A percentile compares a stretch with the other conserved stretches of the same genome.
Evolutionary conservation across 306 rosid species (phyloP).

Genomic region (Sesbania bispinosa): DNA sequence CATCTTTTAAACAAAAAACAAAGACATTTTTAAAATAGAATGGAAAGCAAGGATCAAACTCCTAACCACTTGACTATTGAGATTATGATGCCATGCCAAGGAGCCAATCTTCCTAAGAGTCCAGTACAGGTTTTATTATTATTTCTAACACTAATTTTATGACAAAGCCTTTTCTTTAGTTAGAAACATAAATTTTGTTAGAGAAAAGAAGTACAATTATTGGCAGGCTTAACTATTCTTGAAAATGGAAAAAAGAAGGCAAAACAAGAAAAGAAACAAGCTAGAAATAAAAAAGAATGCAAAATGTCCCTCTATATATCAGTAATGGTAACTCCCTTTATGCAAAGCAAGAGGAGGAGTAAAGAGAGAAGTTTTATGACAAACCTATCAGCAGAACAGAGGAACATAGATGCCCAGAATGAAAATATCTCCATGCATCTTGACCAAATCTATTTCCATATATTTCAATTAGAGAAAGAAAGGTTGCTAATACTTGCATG

Average conservation of each 20-base stretch:
- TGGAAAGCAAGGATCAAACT: neutral
- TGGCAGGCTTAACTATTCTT: constrained; percentile 2
- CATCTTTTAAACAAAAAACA: neutral
- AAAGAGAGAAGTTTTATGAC: constrained; percentile 24
- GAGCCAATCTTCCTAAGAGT: neutral
- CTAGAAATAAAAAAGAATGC: constrained; percentile 2
- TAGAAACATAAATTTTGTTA: neutral
- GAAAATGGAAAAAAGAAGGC: neutral
- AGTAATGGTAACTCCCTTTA: constrained; percentile 4
- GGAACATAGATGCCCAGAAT: constrained; percentile 46
- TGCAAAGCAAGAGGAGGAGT: neutral
- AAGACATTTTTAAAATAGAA: neutral
- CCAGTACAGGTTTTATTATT: neutral
- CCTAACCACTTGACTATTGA: neutral
- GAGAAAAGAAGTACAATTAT: neutral
- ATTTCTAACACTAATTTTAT: neutral
- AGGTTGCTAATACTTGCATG: constrained; percentile 51
- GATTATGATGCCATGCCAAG: neutral
- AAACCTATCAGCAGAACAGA: constrained; percentile 43
- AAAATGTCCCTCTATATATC: neutral
- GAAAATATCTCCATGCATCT: constrained; percentile 51
- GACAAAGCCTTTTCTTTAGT: neutral
- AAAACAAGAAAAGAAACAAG: neutral
- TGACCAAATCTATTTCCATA: constrained; percentile 53
- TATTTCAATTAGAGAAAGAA: constrained; percentile 68